Evolutionary conservation across 2,329 filamentous ascomycete species (phyloP).

Genomic region (Colletotrichum paranaense): DNA sequence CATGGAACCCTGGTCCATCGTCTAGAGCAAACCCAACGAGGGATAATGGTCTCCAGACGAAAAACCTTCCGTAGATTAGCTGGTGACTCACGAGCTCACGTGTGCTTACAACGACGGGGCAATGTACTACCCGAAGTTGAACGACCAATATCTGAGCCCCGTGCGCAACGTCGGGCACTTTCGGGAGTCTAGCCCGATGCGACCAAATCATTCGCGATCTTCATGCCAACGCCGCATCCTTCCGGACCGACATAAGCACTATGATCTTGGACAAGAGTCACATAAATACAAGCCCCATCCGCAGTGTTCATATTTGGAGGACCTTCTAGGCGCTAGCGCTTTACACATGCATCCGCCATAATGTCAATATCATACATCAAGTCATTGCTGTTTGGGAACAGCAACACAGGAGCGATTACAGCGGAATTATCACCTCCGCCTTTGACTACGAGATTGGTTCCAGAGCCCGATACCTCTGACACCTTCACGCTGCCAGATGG

Average conservation of each 20-base stretch:
- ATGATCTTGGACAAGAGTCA: neutral
- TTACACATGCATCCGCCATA: no score
- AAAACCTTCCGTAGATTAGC: no score
- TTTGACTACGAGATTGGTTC: slow-evolving; percentile 20
- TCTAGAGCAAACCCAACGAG: no score
- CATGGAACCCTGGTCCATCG: no score
- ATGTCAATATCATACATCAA: slow-evolving; percentile 20
- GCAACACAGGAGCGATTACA: neutral
- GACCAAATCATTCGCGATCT: neutral
- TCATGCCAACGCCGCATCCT: neutral
- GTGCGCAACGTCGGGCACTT: neutral
- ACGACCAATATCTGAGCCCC: no score
- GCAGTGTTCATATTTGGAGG: no score
- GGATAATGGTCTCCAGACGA: no score
- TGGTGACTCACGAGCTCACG: neutral
- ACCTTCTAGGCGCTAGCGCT: no score
- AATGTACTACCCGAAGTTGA: no score
- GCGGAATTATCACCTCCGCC: neutral
- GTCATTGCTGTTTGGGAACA: slow-evolving; percentile 10
- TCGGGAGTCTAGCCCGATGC: neutral
- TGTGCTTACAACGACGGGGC: neutral
- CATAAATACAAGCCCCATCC: neutral
- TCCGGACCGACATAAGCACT: neutral
- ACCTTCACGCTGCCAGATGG: slow-evolving; percentile 51
- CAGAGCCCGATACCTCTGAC: slow-evolving; percentile 34